Evolutionary conservation across 768 basidiomycete genomes (phyloP).

Genomic region (Amanita inopinata): DNA sequence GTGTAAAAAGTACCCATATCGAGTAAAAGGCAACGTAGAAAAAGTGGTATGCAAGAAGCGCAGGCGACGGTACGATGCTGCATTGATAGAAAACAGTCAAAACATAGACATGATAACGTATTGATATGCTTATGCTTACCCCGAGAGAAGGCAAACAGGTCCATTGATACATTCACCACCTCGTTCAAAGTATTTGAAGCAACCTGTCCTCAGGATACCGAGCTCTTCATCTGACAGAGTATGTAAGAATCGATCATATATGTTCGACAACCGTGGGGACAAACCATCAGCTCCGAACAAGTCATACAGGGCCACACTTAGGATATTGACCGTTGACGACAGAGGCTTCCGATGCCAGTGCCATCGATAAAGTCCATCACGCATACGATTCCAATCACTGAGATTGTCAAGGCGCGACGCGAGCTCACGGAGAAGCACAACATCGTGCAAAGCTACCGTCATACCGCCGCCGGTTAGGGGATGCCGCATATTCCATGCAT

Average conservation of each 20-base stretch:
- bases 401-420: slow-evolving; percentile 37
- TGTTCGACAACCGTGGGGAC: not conserved
- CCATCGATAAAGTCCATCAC: slow-evolving; percentile 55
- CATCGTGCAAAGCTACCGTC: slow-evolving; percentile 90
- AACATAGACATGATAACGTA: not conserved
- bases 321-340: slow-evolving; percentile 80
- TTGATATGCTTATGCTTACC: slow-evolving; percentile 36
- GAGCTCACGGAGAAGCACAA: slow-evolving; percentile 59
- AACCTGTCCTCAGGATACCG: slow-evolving; percentile 63
- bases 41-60: slow-evolving; percentile 82
- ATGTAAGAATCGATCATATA: not conserved
- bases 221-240: slow-evolving; percentile 43
- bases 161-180: slow-evolving; percentile 85
- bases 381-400: slow-evolving; percentile 42
- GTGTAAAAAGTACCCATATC: slow-evolving; percentile 82
- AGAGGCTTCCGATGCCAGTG: slow-evolving; percentile 82
- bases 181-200: slow-evolving; percentile 94
- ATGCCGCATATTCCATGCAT: slow-evolving; percentile 99
- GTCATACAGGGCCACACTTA: slow-evolving; percentile 90
- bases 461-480: slow-evolving; percentile 97
- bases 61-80: slow-evolving; percentile 74
- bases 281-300: slow-evolving; percentile 84
- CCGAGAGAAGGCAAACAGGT: slow-evolving; percentile 85
- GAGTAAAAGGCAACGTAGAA: slow-evolving; percentile 94
- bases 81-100: slow-evolving; percentile 4